Conservation (phyloP, 202 grass and related monocot genomes). For the Musa balbisiana region DNA sequence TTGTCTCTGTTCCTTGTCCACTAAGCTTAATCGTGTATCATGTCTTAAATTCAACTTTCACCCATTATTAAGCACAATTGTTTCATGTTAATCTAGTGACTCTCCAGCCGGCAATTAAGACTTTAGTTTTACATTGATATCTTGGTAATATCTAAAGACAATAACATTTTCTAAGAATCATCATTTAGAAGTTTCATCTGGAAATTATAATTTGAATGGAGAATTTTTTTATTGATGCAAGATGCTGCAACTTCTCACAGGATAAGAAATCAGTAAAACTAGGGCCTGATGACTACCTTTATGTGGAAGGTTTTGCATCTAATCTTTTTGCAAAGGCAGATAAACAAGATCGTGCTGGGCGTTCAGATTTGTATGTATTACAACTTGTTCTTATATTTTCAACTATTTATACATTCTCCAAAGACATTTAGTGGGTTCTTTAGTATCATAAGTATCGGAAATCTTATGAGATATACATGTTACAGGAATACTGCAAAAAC, state of each 20-base stretch:
- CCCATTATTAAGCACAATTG: neutral
- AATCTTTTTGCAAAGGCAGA: conserved; percentile 96
- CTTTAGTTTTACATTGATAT: neutral
- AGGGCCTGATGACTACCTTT: conserved; percentile 63
- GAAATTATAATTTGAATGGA: neutral
- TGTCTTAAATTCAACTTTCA: neutral
- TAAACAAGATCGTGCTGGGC: conserved; percentile 86
- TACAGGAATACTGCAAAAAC: conserved; percentile 93
- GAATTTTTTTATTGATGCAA: neutral
- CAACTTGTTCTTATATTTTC: neutral
- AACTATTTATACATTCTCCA: conserved; percentile 4
- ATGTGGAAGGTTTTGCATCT: conserved; percentile 92
- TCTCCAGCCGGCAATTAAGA: neutral
- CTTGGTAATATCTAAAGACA: no score
- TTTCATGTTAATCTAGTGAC: neutral
- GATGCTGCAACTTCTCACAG: conserved; percentile 27
- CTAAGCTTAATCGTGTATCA: neutral
- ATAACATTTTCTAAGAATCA: neutral
- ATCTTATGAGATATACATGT: conserved; percentile 18
- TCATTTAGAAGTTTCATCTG: neutral
- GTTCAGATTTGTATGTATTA: conserved; percentile 73
- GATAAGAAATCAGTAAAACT: conserved; percentile 83
- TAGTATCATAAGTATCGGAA: neutral
- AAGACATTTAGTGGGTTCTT: conserved; percentile 8
- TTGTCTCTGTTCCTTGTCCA: neutral